Percentiles rank a stretch among this genome's conserved stretches.
These are phyloP conservation scores for Zygosaccharomyces kombuchaensis DNA, from an alignment of 805 yeast genomes.

Conservation along the genomic window DNA sequence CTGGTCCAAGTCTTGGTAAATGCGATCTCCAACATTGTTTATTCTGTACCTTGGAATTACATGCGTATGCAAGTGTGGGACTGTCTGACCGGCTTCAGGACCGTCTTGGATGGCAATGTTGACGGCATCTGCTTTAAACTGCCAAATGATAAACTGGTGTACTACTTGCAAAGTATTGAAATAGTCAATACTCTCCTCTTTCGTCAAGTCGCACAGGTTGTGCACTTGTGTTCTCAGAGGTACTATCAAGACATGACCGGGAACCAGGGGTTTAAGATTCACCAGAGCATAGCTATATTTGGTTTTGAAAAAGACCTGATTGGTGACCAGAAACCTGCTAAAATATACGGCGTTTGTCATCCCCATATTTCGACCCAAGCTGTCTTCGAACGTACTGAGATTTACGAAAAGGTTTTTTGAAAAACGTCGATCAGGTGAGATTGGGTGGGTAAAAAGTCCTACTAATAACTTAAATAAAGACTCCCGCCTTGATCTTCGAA, in stretches of 20 bases:
- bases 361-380: not conserved
- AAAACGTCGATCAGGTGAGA: not conserved
- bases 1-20: slow-evolving; percentile 67
- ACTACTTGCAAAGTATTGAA: slow-evolving; percentile 70
- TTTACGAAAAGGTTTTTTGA: too few relatives aligned
- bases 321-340: slow-evolving; percentile 34
- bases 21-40: slow-evolving; percentile 62
- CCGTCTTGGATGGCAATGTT: slow-evolving; percentile 97
- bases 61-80: slow-evolving; percentile 93
- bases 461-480: slow-evolving; percentile 47
- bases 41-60: slow-evolving; percentile 73
- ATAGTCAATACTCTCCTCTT: slow-evolving; percentile 72
- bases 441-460: not conserved
- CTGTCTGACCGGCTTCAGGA: slow-evolving; percentile 91
- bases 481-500: slow-evolving; percentile 77
- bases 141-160: slow-evolving; percentile 58
- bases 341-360: slow-evolving; percentile 25
- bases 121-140: slow-evolving; percentile 74
- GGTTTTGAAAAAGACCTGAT: slow-evolving; percentile 41
- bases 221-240: slow-evolving; percentile 64
- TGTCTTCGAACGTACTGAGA: not conserved
- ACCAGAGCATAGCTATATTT: slow-evolving; percentile 77
- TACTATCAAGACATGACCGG: slow-evolving; percentile 89
- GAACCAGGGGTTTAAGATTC: slow-evolving; percentile 84
- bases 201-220: slow-evolving; percentile 63